A percentile compares a stretch with the other conserved stretches of the same genome.
Evolutionary conservation across 2,329 filamentous ascomycete genomes (phyloP).

Genomic region (Xylariales sp.): DNA sequence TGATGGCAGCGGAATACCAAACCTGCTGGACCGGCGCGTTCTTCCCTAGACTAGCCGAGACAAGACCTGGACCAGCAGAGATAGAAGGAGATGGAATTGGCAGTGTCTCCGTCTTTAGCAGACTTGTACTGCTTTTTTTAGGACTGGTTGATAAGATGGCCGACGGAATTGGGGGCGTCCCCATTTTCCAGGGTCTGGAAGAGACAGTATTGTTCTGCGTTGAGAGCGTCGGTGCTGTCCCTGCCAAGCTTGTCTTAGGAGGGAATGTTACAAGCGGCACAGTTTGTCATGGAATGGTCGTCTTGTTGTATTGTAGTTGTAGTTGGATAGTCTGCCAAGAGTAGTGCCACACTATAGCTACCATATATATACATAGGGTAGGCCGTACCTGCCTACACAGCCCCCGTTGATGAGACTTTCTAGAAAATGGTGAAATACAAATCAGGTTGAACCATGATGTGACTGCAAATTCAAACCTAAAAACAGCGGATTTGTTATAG

Average conservation of each 20-base stretch:
- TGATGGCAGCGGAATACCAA: slow-evolving; percentile 1
- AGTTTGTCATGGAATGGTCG: too few relatives aligned
- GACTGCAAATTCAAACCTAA: slow-evolving; percentile 19
- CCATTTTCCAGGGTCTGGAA: slow-evolving; percentile 17
- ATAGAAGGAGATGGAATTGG: slow-evolving; percentile 8
- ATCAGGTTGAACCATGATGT: slow-evolving; percentile 18
- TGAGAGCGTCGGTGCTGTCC: slow-evolving; percentile 17
- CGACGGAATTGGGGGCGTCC: slow-evolving; percentile 17
- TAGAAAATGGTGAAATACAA: slow-evolving; percentile 18
- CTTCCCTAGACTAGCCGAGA: slow-evolving; percentile 12
- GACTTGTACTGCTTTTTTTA: slow-evolving; percentile 1
- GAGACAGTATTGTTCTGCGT: slow-evolving; percentile 17
- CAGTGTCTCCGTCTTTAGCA: slow-evolving; percentile 7
- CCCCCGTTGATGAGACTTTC: slow-evolving; percentile 15
- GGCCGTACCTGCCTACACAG: too few relatives aligned
- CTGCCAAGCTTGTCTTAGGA: slow-evolving; percentile 10
- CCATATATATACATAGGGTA: too few relatives aligned
- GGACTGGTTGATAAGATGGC: slow-evolving; percentile 2
- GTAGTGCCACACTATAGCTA: too few relatives aligned
- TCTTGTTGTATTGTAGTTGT: too few relatives aligned
- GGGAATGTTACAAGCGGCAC: slow-evolving; percentile 10
- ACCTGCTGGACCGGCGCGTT: slow-evolving; percentile 17
- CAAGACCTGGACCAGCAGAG: not conserved
- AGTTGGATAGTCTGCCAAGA: too few relatives aligned
- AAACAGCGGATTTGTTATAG: slow-evolving; percentile 15